Percentiles rank a stretch among this genome's conserved stretches.
Conservation (phyloP, 1,139 yeast genomes). For the Magnusiomyces ingens region DNA sequence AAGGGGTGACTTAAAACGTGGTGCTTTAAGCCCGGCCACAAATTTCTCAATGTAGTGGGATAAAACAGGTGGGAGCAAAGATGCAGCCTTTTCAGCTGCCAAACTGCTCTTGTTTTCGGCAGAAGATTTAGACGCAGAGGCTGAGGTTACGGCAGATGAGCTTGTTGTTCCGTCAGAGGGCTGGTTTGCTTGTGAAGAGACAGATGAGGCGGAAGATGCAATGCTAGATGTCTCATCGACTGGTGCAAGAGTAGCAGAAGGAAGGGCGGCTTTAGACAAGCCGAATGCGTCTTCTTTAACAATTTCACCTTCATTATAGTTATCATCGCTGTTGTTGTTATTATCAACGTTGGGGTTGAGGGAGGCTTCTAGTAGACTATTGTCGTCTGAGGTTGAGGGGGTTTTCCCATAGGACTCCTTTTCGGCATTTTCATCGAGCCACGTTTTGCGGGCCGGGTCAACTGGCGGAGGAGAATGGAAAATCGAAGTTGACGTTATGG, state of each 20-base stretch:
- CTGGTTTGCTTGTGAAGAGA: slow-evolving; percentile 11
- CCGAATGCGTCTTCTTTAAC: not conserved
- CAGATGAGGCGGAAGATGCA: slow-evolving; percentile 7
- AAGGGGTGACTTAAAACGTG: slow-evolving; percentile 49
- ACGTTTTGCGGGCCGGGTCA: slow-evolving; percentile 18
- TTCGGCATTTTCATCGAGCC: slow-evolving; percentile 21
- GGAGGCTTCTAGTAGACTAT: not conserved
- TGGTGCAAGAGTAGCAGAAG: too few species aligned
- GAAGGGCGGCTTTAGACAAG: not conserved
- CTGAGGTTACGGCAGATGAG: not conserved
- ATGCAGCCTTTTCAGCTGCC: slow-evolving; percentile 17
- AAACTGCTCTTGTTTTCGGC: not conserved
- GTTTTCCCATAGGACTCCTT: slow-evolving; percentile 23
- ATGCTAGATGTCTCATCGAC: not conserved
- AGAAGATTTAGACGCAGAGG: not conserved
- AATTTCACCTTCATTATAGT: too few species aligned
- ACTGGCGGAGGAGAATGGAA: slow-evolving; percentile 25
- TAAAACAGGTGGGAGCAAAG: slow-evolving; percentile 30
- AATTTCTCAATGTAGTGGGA: slow-evolving; percentile 37
- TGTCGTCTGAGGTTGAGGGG: not conserved
- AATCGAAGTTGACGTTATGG: slow-evolving; percentile 1
- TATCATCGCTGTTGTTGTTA: not conserved
- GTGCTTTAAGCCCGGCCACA: slow-evolving; percentile 46
- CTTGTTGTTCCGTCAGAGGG: not conserved
- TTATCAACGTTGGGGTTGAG: not conserved